These are phyloP conservation scores for Globisporangium solare DNA, from an alignment of 352 stramenopile genomes.

Conservation along the genomic window DNA sequence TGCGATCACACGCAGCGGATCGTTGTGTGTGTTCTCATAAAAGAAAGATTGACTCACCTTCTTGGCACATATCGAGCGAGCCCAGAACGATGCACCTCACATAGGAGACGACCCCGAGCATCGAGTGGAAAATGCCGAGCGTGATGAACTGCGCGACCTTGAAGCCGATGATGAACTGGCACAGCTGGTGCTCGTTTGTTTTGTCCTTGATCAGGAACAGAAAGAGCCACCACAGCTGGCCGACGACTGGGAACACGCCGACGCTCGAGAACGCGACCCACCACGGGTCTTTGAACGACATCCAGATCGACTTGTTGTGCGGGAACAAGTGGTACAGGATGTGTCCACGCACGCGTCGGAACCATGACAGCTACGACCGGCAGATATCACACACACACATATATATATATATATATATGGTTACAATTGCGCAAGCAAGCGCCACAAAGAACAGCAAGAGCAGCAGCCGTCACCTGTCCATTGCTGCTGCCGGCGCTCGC, in stretches of 20 bases:
- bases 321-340: slow-evolving; percentile 88
- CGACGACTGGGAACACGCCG: slow-evolving; percentile 78
- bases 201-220: slow-evolving; percentile 90
- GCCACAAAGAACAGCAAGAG: too few relatives aligned
- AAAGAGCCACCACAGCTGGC: slow-evolving; percentile 88
- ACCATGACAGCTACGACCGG: slow-evolving; percentile 27
- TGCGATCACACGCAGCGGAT: too few relatives aligned
- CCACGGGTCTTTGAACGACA: slow-evolving; percentile 76
- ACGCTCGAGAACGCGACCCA: slow-evolving; percentile 76
- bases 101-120: slow-evolving; percentile 61
- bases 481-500: background rate
- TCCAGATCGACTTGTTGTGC: slow-evolving; percentile 87
- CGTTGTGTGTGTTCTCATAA: too few relatives aligned
- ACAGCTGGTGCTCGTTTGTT: slow-evolving; percentile 90
- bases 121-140: slow-evolving; percentile 68
- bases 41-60: too few relatives aligned
- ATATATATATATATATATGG: too few relatives aligned
- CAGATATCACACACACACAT: background rate
- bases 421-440: too few relatives aligned
- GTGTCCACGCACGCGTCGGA: slow-evolving; percentile 52
- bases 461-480: too few relatives aligned
- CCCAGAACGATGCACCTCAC: slow-evolving; percentile 66
- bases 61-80: slow-evolving; percentile 51
- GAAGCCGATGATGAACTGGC: slow-evolving; percentile 90
- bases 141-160: slow-evolving; percentile 90